Evolutionary conservation across 2,329 filamentous ascomycete species (phyloP).

Genomic region (Cryphonectria japonica): DNA sequence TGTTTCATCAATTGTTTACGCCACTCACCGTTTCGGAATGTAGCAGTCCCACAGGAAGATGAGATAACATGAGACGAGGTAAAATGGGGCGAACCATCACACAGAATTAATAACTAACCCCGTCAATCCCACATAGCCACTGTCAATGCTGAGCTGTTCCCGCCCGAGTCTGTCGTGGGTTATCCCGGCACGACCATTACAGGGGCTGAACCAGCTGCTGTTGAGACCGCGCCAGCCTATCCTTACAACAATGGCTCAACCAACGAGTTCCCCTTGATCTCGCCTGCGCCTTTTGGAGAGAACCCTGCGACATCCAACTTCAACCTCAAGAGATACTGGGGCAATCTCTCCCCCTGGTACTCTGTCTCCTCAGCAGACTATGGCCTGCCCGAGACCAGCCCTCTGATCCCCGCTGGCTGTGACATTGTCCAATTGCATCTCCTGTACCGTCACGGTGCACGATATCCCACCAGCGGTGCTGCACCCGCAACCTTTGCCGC

Average conservation of each 20-base stretch:
- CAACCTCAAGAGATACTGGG: slow-evolving; percentile 40
- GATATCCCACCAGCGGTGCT: slow-evolving; percentile 39
- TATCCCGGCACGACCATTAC: slow-evolving; percentile 37
- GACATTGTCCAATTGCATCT: slow-evolving; percentile 39
- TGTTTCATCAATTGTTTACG: neutral
- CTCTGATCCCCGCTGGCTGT: slow-evolving; percentile 37
- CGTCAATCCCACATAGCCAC: slow-evolving; percentile 32
- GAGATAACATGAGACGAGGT: neutral
- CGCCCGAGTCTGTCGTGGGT: slow-evolving; percentile 37
- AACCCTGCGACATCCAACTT: slow-evolving; percentile 32
- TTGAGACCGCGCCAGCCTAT: slow-evolving; percentile 36
- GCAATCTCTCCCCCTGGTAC: slow-evolving; percentile 41
- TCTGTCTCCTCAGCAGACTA: slow-evolving; percentile 40
- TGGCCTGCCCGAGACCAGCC: slow-evolving; percentile 37
- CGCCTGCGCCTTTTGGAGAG: slow-evolving; percentile 35
- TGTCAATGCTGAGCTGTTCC: slow-evolving; percentile 37
- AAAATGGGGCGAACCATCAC: neutral
- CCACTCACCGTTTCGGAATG: neutral
- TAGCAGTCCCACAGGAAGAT: neutral
- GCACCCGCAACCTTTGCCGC: slow-evolving; percentile 38
- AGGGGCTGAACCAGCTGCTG: slow-evolving; percentile 37
- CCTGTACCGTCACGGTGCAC: slow-evolving; percentile 40
- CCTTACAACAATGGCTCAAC: slow-evolving; percentile 36
- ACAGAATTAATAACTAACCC: neutral
- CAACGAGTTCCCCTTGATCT: slow-evolving; percentile 39